Percentiles rank a stretch among this genome's conserved stretches.
These are phyloP conservation scores for Fraxinus anomala DNA, from an alignment of 257 asterid genomes.

Conservation along the genomic window DNA sequence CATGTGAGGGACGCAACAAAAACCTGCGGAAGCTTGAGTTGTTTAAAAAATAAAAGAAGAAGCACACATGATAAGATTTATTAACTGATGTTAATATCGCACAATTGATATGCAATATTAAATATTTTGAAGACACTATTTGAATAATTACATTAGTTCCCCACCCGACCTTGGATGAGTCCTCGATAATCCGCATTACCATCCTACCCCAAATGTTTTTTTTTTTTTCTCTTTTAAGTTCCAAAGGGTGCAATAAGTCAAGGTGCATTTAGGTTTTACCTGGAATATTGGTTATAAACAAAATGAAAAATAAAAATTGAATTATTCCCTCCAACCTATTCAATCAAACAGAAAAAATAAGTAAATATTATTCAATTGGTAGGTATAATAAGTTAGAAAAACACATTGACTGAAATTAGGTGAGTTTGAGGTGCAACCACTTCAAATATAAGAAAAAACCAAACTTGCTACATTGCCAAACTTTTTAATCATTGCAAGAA, in stretches of 20 bases:
- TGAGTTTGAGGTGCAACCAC: conserved; percentile 31
- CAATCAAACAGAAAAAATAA: neutral
- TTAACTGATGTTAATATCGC: too few relatives aligned
- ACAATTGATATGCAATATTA: neutral
- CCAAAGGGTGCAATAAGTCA: neutral
- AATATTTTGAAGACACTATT: too few relatives aligned
- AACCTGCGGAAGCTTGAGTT: neutral
- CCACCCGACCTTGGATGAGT: too few relatives aligned
- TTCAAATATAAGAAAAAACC: conserved; percentile 5
- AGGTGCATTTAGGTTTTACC: too few relatives aligned
- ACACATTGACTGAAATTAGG: conserved; percentile 24
- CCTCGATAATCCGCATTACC: too few relatives aligned
- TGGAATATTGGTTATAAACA: neutral
- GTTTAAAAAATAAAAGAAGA: too few relatives aligned
- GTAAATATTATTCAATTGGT: conserved; percentile 34
- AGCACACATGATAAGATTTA: too few relatives aligned
- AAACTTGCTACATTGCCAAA: conserved; percentile 20
- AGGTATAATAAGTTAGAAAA: conserved; percentile 40
- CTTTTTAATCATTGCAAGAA: conserved; percentile 30
- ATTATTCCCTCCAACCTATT: neutral
- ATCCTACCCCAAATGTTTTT: too few relatives aligned
- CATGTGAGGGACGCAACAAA: neutral
- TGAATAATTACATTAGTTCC: too few relatives aligned
- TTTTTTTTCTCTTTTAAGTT: too few relatives aligned
- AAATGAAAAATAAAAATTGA: neutral